phyloP scores from a whole-genome alignment of 1,139 yeast genomes.

The Yarrowia galli region DNA sequence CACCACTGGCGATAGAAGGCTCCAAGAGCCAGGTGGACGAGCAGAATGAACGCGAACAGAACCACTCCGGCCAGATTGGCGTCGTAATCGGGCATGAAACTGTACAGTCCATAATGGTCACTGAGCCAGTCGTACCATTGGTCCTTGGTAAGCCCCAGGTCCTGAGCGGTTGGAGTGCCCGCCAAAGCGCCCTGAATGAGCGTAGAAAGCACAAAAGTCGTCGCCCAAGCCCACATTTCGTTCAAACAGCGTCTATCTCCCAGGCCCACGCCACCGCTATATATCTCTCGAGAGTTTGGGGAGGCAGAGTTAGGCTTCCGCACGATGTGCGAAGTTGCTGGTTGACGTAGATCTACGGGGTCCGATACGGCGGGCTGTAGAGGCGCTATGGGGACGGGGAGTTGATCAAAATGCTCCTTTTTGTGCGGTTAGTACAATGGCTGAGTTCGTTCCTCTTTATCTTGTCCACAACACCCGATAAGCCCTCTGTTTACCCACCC shows the following conservation, averaged over 20 bases:
- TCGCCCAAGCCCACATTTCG: constrained; percentile 6
- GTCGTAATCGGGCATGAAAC: constrained; percentile 54
- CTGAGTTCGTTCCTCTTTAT: too few relatives aligned
- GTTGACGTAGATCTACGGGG: not conserved
- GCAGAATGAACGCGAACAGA: constrained; percentile 57
- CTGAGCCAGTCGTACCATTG: constrained; percentile 32
- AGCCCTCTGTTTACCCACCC: not conserved
- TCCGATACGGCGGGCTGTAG: not conserved
- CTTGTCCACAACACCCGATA: not conserved
- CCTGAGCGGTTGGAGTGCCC: constrained; percentile 9
- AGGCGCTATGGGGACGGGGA: too few relatives aligned
- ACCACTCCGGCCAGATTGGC: constrained; percentile 61
- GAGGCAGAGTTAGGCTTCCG: constrained; percentile 11
- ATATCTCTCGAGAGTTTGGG: constrained; percentile 10
- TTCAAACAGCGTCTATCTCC: not conserved
- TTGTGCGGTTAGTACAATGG: too few relatives aligned
- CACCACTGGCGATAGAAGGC: constrained; percentile 69
- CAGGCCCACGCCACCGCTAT: constrained; percentile 11
- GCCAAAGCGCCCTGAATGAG: not conserved
- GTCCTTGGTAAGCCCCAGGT: constrained; percentile 11
- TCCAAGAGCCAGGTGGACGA: constrained; percentile 55
- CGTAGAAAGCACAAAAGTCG: constrained; percentile 10
- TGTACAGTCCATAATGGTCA: constrained; percentile 45
- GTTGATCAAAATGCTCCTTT: not conserved
- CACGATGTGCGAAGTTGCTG: constrained; percentile 14